phyloP scores from a whole-genome alignment of 176 grass and related monocot genomes.

The Zea mays region DNA sequence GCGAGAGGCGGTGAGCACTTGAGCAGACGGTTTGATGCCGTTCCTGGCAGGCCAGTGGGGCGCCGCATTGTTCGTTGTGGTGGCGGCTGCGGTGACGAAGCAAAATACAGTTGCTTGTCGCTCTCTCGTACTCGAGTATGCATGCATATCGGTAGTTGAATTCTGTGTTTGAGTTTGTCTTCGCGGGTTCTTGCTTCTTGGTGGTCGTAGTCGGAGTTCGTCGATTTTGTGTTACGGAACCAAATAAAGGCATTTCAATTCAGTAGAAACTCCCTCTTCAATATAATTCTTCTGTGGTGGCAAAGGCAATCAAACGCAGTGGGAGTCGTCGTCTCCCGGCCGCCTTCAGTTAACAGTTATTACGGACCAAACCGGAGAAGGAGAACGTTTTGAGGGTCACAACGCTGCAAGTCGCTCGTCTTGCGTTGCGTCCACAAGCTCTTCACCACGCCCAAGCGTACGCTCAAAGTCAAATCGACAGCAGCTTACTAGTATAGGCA shows the following conservation, averaged over 20 bases:
- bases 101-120: slow-evolving; percentile 32
- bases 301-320: not conserved
- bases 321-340: not conserved
- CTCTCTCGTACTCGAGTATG: not conserved
- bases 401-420: slow-evolving; percentile 13
- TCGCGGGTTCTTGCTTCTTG: not conserved
- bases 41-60: slow-evolving; percentile 19
- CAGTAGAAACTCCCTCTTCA: not conserved
- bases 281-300: not conserved
- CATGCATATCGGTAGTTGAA: not conserved
- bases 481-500: no score
- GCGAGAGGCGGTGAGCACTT: slow-evolving; percentile 12
- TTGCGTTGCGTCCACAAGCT: not conserved
- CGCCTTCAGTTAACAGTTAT: not conserved
- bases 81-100: not conserved
- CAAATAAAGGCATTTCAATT: not conserved
- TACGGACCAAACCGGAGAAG: not conserved
- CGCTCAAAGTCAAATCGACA: slow-evolving; percentile 33
- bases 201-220: no score
- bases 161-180: not conserved
- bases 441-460: not conserved
- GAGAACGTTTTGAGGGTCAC: not conserved
- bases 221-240: not conserved
- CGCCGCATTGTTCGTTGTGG: slow-evolving; percentile 12
- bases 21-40: not conserved